Conservation (phyloP, 768 basidiomycete species). For the Russula dissimulans region DNA sequence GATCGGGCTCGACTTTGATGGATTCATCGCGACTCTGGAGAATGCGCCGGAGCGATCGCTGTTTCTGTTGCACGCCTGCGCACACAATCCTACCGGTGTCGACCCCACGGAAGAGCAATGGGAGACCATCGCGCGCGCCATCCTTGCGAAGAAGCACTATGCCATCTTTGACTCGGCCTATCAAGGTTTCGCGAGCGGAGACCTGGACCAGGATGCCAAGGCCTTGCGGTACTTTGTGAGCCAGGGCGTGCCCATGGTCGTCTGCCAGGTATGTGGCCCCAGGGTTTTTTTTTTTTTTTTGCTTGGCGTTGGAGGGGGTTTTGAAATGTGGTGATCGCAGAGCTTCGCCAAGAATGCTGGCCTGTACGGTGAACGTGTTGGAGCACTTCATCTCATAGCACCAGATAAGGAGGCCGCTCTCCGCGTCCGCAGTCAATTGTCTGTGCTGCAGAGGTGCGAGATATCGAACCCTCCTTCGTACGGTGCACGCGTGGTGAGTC, state of each 20-base stretch:
- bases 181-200: conserved; percentile 93
- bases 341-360: conserved; percentile 98
- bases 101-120: conserved; percentile 89
- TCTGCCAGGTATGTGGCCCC: conserved; percentile 66
- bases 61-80: conserved; percentile 88
- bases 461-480: conserved; percentile 93
- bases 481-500: conserved; percentile 76
- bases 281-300: too few relatives aligned
- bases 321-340: conserved; percentile 31
- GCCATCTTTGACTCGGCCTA: conserved; percentile 96
- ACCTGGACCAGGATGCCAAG: conserved; percentile 85
- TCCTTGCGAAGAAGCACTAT: conserved; percentile 68
- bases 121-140: conserved; percentile 62
- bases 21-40: conserved; percentile 51
- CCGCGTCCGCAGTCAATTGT: conserved; percentile 77
- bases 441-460: conserved; percentile 86
- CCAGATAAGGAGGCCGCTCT: conserved; percentile 53
- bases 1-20: conserved; percentile 73
- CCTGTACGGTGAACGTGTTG: conserved; percentile 89
- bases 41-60: conserved; percentile 68
- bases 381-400: conserved; percentile 82
- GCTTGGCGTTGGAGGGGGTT: neutral
- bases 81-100: conserved; percentile 95
- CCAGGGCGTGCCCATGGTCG: conserved; percentile 61
- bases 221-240: conserved; percentile 84